Conservation (phyloP, 306 rosid species). For the Vigna mungo region DNA sequence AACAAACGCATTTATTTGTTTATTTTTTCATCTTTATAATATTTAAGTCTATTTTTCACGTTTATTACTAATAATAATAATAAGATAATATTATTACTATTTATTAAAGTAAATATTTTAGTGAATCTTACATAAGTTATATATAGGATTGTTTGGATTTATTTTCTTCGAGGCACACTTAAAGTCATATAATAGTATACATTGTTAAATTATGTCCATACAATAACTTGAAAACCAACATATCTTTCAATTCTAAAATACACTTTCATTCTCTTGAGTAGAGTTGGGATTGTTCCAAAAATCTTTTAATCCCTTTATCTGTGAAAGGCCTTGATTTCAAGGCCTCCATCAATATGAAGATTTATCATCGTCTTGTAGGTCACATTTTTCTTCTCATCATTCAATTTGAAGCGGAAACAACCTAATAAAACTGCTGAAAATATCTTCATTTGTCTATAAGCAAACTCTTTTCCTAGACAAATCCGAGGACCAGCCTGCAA, state of each 20-base stretch:
- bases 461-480: constrained; percentile 90
- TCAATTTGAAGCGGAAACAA: constrained; percentile 65
- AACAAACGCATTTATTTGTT: too few relatives aligned
- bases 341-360: constrained; percentile 82
- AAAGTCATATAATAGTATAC: background rate
- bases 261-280: background rate
- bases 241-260: background rate
- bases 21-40: too few relatives aligned
- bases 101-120: too few relatives aligned
- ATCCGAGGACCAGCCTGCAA: constrained; percentile 85
- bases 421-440: constrained; percentile 65
- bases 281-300: constrained; percentile 11
- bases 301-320: constrained; percentile 47
- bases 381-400: constrained; percentile 60
- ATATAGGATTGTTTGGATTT: too few relatives aligned
- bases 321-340: constrained; percentile 60
- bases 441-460: constrained; percentile 90
- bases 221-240: background rate
- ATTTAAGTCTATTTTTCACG: too few relatives aligned
- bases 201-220: background rate
- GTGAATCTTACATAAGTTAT: too few relatives aligned
- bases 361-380: constrained; percentile 82
- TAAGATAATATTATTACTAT: too few relatives aligned
- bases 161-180: too few relatives aligned
- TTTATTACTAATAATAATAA: too few relatives aligned